Conservation (phyloP, 768 basidiomycete species). For the Lactarius vividus region DNA sequence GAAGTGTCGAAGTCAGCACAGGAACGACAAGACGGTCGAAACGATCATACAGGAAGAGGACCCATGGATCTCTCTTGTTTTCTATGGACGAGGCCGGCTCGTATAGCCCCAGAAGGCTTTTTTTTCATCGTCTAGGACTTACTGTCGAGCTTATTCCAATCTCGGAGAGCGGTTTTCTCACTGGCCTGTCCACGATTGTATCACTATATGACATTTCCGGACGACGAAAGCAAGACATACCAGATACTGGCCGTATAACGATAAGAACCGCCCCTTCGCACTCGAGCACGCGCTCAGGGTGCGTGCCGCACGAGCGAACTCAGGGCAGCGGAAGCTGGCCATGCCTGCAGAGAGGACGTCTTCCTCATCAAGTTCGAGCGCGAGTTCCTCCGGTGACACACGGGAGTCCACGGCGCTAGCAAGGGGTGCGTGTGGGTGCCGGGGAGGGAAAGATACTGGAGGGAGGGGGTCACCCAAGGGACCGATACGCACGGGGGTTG, state of each 20-base stretch:
- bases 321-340: slow-evolving; percentile 70
- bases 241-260: slow-evolving; percentile 78
- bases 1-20: slow-evolving; percentile 18
- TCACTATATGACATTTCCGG: slow-evolving; percentile 15
- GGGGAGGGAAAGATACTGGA: slow-evolving; percentile 19
- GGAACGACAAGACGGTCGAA: slow-evolving; percentile 7
- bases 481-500: slow-evolving; percentile 49
- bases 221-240: slow-evolving; percentile 48
- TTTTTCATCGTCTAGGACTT: slow-evolving; percentile 30
- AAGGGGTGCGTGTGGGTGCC: slow-evolving; percentile 21
- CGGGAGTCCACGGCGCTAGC: slow-evolving; percentile 17
- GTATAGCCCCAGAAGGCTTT: slow-evolving; percentile 53
- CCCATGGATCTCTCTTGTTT: slow-evolving; percentile 69
- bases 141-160: slow-evolving; percentile 85
- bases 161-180: slow-evolving; percentile 77
- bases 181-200: slow-evolving; percentile 51
- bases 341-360: slow-evolving; percentile 73
- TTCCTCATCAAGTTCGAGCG: slow-evolving; percentile 58
- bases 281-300: slow-evolving; percentile 64
- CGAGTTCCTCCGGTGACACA: slow-evolving; percentile 15
- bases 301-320: slow-evolving; percentile 71
- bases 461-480: slow-evolving; percentile 29
- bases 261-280: slow-evolving; percentile 71
- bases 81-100: slow-evolving; percentile 44
- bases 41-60: slow-evolving; percentile 66